Evolutionary conservation across 2,329 filamentous ascomycete species (phyloP).

Genomic region (Tolypocladium ophioglossoides): DNA sequence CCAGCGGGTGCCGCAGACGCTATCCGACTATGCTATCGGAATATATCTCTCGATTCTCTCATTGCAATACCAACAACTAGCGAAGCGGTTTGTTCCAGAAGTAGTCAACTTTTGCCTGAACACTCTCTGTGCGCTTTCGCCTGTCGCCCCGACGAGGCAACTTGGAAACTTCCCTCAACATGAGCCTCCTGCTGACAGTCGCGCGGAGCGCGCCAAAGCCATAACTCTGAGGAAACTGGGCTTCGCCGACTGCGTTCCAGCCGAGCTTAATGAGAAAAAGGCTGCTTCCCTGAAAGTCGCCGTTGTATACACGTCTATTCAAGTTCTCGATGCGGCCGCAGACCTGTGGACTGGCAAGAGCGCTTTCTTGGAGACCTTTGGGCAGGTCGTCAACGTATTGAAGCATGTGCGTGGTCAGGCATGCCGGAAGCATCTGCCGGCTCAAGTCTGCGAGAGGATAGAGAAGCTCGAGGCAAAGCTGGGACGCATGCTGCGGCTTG

Average conservation of each 20-base stretch:
- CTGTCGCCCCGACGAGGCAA: slow-evolving; percentile 33
- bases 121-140: slow-evolving; percentile 58
- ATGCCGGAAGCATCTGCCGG: slow-evolving; percentile 40
- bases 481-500: slow-evolving; percentile 44
- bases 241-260: slow-evolving; percentile 45
- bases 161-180: slow-evolving; percentile 53
- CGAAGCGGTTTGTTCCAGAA: slow-evolving; percentile 85
- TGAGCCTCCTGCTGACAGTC: slow-evolving; percentile 37
- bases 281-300: slow-evolving; percentile 39
- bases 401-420: slow-evolving; percentile 47
- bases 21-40: slow-evolving; percentile 61
- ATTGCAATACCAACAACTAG: slow-evolving; percentile 71
- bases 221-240: slow-evolving; percentile 39
- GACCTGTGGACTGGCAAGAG: slow-evolving; percentile 64
- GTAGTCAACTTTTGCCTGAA: slow-evolving; percentile 73
- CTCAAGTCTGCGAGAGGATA: slow-evolving; percentile 26
- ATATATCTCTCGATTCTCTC: slow-evolving; percentile 70
- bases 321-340: slow-evolving; percentile 56
- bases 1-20: slow-evolving; percentile 55
- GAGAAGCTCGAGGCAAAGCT: slow-evolving; percentile 35
- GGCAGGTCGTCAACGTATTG: slow-evolving; percentile 48
- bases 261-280: slow-evolving; percentile 21
- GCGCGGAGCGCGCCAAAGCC: slow-evolving; percentile 34
- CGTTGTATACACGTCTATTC: slow-evolving; percentile 50
- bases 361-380: slow-evolving; percentile 71